Evolutionary conservation across 176 grass and related monocot species (phyloP).

Genomic region (Thinopyrum elongatum): DNA sequence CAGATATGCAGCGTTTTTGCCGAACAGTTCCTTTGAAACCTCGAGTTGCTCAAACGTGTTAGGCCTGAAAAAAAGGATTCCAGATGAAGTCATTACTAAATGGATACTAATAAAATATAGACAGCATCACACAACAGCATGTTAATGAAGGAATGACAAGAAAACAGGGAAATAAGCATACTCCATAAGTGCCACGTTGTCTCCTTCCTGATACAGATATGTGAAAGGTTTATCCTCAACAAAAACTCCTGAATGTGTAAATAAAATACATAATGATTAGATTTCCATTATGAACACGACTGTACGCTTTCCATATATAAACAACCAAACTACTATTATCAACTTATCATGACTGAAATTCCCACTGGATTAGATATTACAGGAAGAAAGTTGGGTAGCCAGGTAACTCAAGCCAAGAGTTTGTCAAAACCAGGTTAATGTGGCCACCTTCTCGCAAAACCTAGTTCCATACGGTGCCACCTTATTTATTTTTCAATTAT

Average conservation of each 20-base stretch:
- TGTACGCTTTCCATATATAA: not conserved
- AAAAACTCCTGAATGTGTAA: conserved; percentile 71
- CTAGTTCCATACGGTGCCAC: not conserved
- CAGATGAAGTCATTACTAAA: conserved; percentile 10
- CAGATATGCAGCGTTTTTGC: conserved; percentile 77
- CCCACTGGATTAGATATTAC: not conserved
- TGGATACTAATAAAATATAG: conserved; percentile 1
- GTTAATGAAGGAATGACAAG: conserved; percentile 17
- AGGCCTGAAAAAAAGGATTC: conserved; percentile 50
- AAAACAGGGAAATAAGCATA: conserved; percentile 53
- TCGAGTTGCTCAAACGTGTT: conserved; percentile 93
- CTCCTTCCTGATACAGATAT: conserved; percentile 90
- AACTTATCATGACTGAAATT: conserved; percentile 1
- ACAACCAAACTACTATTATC: not conserved
- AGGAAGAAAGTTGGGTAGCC: not conserved
- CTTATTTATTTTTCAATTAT: not conserved
- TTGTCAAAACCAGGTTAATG: not conserved
- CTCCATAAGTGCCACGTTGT: conserved; percentile 81
- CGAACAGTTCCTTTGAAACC: conserved; percentile 88
- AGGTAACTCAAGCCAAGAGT: conserved; percentile 4
- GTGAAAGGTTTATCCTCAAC: conserved; percentile 94
- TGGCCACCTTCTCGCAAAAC: not conserved
- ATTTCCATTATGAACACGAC: not conserved
- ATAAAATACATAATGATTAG: conserved; percentile 7
- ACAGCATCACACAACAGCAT: not conserved